Percentiles rank a stretch among this genome's conserved stretches.
Conservation (phyloP, 257 asterid genomes). For the Solanum neorickii region DNA sequence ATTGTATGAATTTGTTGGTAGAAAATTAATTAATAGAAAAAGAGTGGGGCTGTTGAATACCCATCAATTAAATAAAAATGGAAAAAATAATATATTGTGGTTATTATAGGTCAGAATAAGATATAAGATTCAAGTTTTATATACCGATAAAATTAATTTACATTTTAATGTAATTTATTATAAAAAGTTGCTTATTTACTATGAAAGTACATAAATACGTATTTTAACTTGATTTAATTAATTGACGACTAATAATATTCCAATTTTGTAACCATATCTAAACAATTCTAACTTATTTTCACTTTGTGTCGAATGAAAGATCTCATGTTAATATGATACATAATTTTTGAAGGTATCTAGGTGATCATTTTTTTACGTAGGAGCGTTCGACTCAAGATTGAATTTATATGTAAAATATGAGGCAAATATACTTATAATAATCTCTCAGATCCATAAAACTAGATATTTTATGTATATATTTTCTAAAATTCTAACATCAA, state of each 20-base stretch:
- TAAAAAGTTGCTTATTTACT: neutral
- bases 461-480: too few species aligned
- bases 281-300: neutral
- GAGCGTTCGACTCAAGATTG: neutral
- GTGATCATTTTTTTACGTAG: neutral
- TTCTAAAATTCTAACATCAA: neutral
- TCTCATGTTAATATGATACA: too few species aligned
- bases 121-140: neutral
- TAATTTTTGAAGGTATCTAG: neutral
- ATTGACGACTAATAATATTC: neutral
- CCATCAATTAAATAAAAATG: neutral
- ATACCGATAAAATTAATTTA: neutral
- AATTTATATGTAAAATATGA: neutral
- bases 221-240: neutral
- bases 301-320: too few species aligned
- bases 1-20: neutral
- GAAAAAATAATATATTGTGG: neutral
- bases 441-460: too few species aligned
- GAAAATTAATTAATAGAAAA: neutral
- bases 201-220: neutral
- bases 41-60: neutral
- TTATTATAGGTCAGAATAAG: neutral
- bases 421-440: neutral
- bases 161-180: neutral
- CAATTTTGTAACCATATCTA: neutral